Evolutionary conservation across 805 yeast species (phyloP).

Genomic region (Metschnikowia amazonensis): DNA sequence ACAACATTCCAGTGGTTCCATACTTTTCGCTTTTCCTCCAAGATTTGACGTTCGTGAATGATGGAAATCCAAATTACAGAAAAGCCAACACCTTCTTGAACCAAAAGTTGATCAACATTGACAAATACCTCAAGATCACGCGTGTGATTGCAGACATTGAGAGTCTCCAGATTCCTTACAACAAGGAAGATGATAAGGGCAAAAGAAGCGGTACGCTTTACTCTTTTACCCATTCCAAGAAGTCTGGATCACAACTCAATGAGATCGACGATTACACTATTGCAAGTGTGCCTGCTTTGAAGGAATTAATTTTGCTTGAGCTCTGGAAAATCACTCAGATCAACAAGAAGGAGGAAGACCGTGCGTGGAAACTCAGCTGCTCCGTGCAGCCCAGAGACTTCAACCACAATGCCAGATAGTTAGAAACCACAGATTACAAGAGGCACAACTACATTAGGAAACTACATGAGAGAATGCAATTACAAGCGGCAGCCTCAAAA

Average conservation of each 20-base stretch:
- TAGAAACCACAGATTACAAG: too few species aligned
- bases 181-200: constrained; percentile 18
- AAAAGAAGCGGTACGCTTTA: constrained; percentile 24
- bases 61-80: constrained; percentile 71
- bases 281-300: constrained; percentile 42
- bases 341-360: constrained; percentile 56
- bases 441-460: too few species aligned
- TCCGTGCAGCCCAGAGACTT: constrained; percentile 50
- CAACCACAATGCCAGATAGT: background rate
- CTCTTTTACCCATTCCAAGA: constrained; percentile 15
- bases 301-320: constrained; percentile 61
- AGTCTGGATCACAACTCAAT: constrained; percentile 4
- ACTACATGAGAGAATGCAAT: too few species aligned
- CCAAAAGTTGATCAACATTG: constrained; percentile 65
- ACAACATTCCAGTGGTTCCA: constrained; percentile 66
- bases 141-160: constrained; percentile 64
- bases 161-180: constrained; percentile 61
- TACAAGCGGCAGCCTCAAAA: background rate
- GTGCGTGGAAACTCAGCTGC: constrained; percentile 73
- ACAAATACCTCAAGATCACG: constrained; percentile 66
- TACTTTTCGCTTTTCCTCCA: constrained; percentile 71
- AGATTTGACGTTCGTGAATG: constrained; percentile 76
- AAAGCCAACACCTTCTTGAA: constrained; percentile 54
- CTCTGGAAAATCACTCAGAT: constrained; percentile 66
- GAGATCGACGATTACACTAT: constrained; percentile 36